Base-by-base conservation (phyloP, 1,139 yeast species). In the Kurtzmaniella natalensis region DNA sequence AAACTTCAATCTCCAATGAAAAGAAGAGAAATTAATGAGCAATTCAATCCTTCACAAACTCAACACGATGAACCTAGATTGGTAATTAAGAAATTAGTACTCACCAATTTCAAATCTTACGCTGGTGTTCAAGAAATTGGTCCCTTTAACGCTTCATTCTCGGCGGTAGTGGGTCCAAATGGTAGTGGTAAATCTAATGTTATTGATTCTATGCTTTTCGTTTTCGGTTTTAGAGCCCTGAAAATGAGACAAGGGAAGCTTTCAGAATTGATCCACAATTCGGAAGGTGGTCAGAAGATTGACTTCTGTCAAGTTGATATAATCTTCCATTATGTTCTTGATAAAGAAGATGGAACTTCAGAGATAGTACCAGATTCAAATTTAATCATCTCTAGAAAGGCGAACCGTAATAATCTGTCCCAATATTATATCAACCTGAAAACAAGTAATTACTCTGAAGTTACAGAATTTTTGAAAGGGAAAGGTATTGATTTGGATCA, bases 111-210 rank as follows among this genome's bases (percentile, higher is more conserved):
- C 72, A 94, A 94, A 52, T 88, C 97, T 0, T 94, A 94, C 55
- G 97, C 97, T 0, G 98, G 98, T 0, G 64, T 72, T n/a, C 97
- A 92, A 59, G 76, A 76, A 7, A 85, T 94, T 39, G 99, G 99
- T 0, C 98, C 99, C 0, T 94, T 94, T 57, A 84, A 92, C 53
- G 64, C 88, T 29, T 86, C 95, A 2, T 94, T 94, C 53, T 86
- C 96, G 7, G 96, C 99, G 0, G 95, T 94, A 7, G 97, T 94
- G n/a, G 99, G 99, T 0, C 98, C 98, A 3, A 94, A 94, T 55
- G 99, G 99, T 20, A 85, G 95, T 26, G 98, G 98, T 7, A 92
- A 92, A 58, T 89, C 97, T 9, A 94, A 94, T 53, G 98, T 94
- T 25, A 94, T 94, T 44, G 99, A 94, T 54, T 85, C 97, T 2